Percentiles rank a stretch among this genome's conserved stretches.
Conservation (phyloP, 306 rosid genomes). For the Cicer chorassanicum region DNA sequence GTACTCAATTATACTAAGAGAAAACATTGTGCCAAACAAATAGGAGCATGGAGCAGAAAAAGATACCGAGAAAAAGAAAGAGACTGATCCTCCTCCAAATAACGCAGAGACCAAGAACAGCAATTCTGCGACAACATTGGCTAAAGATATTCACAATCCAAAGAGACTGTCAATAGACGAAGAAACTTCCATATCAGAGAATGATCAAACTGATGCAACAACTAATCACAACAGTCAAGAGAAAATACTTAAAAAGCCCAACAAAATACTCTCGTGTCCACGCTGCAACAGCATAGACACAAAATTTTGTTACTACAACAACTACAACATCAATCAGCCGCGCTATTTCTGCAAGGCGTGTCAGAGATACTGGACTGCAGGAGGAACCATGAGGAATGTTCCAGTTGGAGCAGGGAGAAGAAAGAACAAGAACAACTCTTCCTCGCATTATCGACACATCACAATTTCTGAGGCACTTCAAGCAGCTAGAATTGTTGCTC, state of each 20-base stretch:
- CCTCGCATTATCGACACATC: slow-evolving; percentile 63
- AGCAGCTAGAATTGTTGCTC: slow-evolving; percentile 55
- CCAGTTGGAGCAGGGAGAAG: slow-evolving; percentile 93
- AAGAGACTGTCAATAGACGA: slow-evolving; percentile 59
- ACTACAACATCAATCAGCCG: slow-evolving; percentile 87
- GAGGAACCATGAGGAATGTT: slow-evolving; percentile 88
- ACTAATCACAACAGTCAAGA: slow-evolving; percentile 52
- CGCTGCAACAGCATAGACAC: slow-evolving; percentile 95
- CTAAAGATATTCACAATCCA: slow-evolving; percentile 55
- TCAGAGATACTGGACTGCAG: slow-evolving; percentile 95
- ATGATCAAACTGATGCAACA: slow-evolving; percentile 53
- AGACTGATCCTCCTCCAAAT: slow-evolving; percentile 48
- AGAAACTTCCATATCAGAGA: slow-evolving; percentile 56
- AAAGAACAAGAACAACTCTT: slow-evolving; percentile 75
- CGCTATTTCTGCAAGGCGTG: slow-evolving; percentile 95
- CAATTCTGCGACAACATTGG: slow-evolving; percentile 28
- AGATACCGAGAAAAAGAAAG: slow-evolving; percentile 50
- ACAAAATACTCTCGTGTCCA: slow-evolving; percentile 82
- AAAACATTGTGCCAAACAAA: slow-evolving; percentile 41
- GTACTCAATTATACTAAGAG: slow-evolving; percentile 27
- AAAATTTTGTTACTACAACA: slow-evolving; percentile 90
- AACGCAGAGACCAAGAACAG: slow-evolving; percentile 48
- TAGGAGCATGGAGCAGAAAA: slow-evolving; percentile 57
- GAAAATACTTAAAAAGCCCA: slow-evolving; percentile 78
- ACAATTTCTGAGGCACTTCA: slow-evolving; percentile 76